These are phyloP conservation scores for Diaporthe sp. DNA, from an alignment of 2,329 filamentous ascomycete genomes.

Conservation along the genomic window DNA sequence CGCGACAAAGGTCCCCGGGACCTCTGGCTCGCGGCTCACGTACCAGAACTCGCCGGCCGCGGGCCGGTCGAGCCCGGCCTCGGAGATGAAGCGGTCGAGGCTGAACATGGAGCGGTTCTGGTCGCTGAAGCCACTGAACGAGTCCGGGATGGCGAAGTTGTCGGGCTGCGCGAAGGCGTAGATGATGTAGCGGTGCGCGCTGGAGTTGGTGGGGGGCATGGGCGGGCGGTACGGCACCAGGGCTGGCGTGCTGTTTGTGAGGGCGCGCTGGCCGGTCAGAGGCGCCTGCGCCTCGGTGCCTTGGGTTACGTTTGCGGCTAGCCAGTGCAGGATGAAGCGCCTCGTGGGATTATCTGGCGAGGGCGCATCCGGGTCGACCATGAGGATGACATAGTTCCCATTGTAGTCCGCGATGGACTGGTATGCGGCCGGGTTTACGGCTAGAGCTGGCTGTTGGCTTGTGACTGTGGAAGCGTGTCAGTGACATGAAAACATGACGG, in stretches of 20 bases:
- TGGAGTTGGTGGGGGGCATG: constrained; percentile 29
- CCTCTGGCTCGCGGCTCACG: constrained; percentile 32
- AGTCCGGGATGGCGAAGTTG: constrained; percentile 33
- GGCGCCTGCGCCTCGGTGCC: constrained; percentile 10
- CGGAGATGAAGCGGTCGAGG: constrained; percentile 35
- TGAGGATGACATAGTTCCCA: constrained; percentile 34
- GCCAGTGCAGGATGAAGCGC: constrained; percentile 38
- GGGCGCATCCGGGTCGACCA: constrained; percentile 38
- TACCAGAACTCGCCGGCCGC: constrained; percentile 38
- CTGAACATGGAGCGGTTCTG: constrained; percentile 35
- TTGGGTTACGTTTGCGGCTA: constrained; percentile 27
- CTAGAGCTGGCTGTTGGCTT: constrained; percentile 30
- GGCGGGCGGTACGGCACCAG: constrained; percentile 31
- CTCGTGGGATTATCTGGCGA: constrained; percentile 20
- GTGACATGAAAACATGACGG: not conserved
- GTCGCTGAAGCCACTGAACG: constrained; percentile 33
- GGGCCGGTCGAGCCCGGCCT: constrained; percentile 22
- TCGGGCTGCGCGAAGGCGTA: constrained; percentile 39
- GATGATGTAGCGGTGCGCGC: constrained; percentile 40
- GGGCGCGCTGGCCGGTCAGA: constrained; percentile 25
- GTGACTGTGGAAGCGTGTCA: not conserved
- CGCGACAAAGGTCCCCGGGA: constrained; percentile 33
- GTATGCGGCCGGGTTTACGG: constrained; percentile 20
- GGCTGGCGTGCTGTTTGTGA: constrained; percentile 21
- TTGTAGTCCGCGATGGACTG: constrained; percentile 26